Percentiles rank a stretch among this genome's conserved stretches.
Conservation (phyloP, 140 eudicot genomes). For the Senecio squalidus region DNA sequence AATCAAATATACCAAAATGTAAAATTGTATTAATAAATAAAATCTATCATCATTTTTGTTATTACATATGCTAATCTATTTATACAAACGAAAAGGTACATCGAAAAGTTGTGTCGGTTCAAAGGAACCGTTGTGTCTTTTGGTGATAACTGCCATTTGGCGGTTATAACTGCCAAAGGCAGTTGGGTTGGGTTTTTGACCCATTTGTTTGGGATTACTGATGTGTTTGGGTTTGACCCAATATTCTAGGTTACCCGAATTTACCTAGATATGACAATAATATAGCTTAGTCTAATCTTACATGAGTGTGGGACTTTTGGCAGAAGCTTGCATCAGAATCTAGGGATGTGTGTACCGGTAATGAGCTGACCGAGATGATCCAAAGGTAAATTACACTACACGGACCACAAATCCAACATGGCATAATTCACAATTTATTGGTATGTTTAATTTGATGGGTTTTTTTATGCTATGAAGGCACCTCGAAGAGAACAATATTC, state of each 20-base stretch:
- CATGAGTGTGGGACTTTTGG: neutral
- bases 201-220: neutral
- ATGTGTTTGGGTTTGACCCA: neutral
- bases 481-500: slow-evolving; percentile 7
- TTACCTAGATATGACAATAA: neutral
- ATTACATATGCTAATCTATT: too few species aligned
- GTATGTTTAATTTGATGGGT: neutral
- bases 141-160: too few species aligned
- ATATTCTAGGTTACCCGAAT: neutral
- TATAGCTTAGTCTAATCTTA: neutral
- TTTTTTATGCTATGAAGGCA: slow-evolving; percentile 10
- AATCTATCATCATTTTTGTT: too few species aligned
- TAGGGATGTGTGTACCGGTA: neutral
- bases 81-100: too few species aligned
- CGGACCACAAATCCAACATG: neutral
- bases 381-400: slow-evolving; percentile 9
- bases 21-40: too few species aligned
- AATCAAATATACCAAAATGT: too few species aligned
- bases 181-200: too few species aligned
- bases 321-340: slow-evolving; percentile 10
- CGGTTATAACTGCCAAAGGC: too few species aligned
- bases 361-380: slow-evolving; percentile 11
- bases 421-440: neutral
- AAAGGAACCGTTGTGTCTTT: too few species aligned
- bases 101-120: too few species aligned